Evolutionary conservation across 2,329 filamentous ascomycete genomes (phyloP).

Genomic region (Colletotrichum destructivum): DNA sequence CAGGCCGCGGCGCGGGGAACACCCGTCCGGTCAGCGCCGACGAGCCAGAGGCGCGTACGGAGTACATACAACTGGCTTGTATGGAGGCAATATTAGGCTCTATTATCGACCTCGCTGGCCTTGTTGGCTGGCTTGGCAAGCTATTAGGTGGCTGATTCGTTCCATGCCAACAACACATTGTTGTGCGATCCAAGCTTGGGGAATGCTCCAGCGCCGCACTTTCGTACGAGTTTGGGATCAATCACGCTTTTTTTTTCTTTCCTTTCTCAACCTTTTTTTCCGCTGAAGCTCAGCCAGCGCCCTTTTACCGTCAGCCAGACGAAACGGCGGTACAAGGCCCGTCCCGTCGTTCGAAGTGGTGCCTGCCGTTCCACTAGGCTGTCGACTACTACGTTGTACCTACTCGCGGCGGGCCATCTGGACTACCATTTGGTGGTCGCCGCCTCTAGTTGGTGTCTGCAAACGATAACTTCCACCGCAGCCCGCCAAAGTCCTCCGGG

Average conservation of each 20-base stretch:
- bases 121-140: neutral
- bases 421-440: neutral
- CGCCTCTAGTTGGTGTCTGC: neutral
- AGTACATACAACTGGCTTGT: conserved; percentile 23
- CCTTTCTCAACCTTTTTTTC: no score
- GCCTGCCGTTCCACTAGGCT: neutral
- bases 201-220: conserved; percentile 1
- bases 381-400: neutral
- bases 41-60: neutral
- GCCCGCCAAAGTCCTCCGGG: neutral
- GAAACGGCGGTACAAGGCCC: conserved; percentile 27
- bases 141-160: neutral
- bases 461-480: neutral
- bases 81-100: conserved; percentile 16
- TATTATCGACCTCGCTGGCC: neutral
- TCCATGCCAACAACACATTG: conserved; percentile 5
- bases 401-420: neutral
- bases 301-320: neutral
- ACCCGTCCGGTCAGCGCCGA: neutral
- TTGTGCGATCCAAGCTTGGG: conserved; percentile 13
- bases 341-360: conserved; percentile 17
- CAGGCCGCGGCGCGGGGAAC: neutral
- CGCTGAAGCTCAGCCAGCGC: neutral
- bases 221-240: neutral
- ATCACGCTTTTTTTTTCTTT: neutral